Evolutionary conservation across 2,329 filamentous ascomycete genomes (phyloP).

Genomic region (Camptophora hylomeconis): DNA sequence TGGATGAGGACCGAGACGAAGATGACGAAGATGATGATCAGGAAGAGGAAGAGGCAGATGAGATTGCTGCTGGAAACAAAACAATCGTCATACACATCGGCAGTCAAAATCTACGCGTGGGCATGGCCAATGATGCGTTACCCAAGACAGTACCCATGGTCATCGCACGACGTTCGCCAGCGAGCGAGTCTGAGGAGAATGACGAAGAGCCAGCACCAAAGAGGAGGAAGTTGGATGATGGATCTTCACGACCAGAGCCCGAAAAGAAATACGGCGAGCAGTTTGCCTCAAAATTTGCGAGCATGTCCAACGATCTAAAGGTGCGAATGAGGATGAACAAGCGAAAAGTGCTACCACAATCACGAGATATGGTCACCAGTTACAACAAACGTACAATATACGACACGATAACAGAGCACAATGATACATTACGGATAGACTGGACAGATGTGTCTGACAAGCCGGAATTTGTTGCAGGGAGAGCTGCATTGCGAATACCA

Average conservation of each 20-base stretch:
- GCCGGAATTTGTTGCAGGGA: conserved; percentile 66
- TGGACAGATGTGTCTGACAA: conserved; percentile 73
- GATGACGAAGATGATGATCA: conserved; percentile 46
- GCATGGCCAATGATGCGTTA: conserved; percentile 86
- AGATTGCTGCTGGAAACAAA: conserved; percentile 65
- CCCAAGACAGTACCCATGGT: conserved; percentile 92
- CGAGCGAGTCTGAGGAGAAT: conserved; percentile 72
- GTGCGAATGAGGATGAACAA: conserved; percentile 86
- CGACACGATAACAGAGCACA: conserved; percentile 84
- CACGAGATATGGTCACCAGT: conserved; percentile 87
- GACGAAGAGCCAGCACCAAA: conserved; percentile 67
- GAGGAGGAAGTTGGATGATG: conserved; percentile 45
- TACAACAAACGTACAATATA: conserved; percentile 77
- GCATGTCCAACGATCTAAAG: conserved; percentile 78
- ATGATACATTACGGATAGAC: conserved; percentile 83
- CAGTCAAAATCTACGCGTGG: conserved; percentile 88
- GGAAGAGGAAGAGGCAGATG: conserved; percentile 40
- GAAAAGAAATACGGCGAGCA: conserved; percentile 86
- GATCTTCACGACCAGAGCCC: conserved; percentile 31
- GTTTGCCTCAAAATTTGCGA: conserved; percentile 56
- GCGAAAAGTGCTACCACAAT: conserved; percentile 90
- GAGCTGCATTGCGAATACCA: conserved; percentile 71
- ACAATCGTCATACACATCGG: conserved; percentile 91
- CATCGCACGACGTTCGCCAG: conserved; percentile 63
- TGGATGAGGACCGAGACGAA: conserved; percentile 41